Percentiles rank a stretch among this genome's conserved stretches.
Conservation (phyloP, 495 filamentous ascomycete species). For the Hyaloscypha hepaticicola region DNA sequence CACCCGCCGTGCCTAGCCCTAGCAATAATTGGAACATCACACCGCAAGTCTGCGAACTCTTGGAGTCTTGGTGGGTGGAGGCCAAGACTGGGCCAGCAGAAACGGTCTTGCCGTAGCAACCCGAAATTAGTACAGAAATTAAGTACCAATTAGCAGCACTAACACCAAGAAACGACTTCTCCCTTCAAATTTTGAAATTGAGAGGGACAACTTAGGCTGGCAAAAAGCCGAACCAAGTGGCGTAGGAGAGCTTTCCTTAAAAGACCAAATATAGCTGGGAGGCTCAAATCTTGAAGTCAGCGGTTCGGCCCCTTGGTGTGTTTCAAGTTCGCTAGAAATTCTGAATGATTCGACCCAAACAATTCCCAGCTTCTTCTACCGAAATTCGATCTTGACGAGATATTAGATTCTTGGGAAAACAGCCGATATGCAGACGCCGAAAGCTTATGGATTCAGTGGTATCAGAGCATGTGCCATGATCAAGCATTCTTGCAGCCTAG, state of each 20-base stretch:
- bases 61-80: neutral
- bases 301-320: neutral
- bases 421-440: neutral
- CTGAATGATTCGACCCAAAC: neutral
- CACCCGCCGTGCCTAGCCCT: neutral
- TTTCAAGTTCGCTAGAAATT: neutral
- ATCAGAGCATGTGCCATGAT: neutral
- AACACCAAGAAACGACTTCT: neutral
- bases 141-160: neutral
- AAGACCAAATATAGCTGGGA: neutral
- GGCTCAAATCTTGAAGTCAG: neutral
- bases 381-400: neutral
- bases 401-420: neutral
- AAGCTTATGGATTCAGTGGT: neutral
- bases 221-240: neutral
- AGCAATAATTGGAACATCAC: neutral
- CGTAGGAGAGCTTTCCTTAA: neutral
- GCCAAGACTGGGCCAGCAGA: neutral
- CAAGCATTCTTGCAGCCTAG: neutral
- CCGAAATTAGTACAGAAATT: neutral
- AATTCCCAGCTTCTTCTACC: neutral
- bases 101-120: neutral
- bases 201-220: neutral
- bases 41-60: constrained; percentile 7
- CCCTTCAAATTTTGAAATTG: neutral